These are phyloP conservation scores for Ophiostoma pallidulum DNA, from an alignment of 2,329 filamentous ascomycete species.

Conservation along the genomic window DNA sequence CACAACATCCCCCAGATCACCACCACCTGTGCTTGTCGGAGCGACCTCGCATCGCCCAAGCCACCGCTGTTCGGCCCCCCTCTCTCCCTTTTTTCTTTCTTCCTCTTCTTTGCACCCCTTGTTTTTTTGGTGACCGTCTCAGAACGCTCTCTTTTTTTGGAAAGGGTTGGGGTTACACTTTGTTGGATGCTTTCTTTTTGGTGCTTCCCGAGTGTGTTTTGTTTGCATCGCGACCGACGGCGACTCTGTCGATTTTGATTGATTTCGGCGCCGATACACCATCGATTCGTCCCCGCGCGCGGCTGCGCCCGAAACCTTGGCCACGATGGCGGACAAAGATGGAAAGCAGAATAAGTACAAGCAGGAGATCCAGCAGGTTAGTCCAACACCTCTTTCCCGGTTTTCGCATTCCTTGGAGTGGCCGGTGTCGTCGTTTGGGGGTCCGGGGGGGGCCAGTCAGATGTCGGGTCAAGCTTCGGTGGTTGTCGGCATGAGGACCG, in stretches of 20 bases:
- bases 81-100: background rate
- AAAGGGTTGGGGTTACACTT: too few relatives aligned
- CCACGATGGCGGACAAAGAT: slow-evolving; percentile 63
- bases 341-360: slow-evolving; percentile 71
- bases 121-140: background rate
- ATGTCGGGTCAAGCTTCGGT: too few relatives aligned
- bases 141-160: background rate
- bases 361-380: slow-evolving; percentile 94
- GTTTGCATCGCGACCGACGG: background rate
- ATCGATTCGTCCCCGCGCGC: background rate
- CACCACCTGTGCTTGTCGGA: background rate
- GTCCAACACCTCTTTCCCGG: background rate
- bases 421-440: too few relatives aligned
- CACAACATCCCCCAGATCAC: background rate
- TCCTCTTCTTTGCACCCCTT: background rate
- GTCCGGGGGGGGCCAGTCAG: too few relatives aligned
- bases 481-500: too few relatives aligned
- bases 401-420: background rate
- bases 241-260: background rate
- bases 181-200: background rate
- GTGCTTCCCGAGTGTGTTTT: background rate
- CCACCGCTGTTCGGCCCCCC: background rate
- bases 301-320: background rate
- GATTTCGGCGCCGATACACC: background rate
- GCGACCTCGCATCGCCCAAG: background rate